phyloP scores from a whole-genome alignment of 495 filamentous ascomycete species.

The Astrothelium subdiscretum region DNA sequence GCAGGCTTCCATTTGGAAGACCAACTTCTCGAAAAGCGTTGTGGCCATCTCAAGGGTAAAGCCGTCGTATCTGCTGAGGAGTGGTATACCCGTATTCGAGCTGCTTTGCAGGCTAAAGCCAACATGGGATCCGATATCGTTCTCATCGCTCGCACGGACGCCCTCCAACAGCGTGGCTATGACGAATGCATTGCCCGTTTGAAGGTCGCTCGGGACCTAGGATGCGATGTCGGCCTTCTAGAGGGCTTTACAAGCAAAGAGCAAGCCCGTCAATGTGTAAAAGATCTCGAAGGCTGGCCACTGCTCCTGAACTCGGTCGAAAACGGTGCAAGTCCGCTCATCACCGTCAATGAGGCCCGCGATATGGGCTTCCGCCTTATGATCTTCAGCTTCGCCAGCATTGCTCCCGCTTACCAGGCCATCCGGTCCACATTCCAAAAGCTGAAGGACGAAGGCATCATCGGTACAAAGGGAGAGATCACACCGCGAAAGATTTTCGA shows the following conservation, averaged over 20 bases:
- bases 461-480: constrained; percentile 19
- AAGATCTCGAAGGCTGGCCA: constrained; percentile 46
- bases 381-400: constrained; percentile 32
- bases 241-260: constrained; percentile 50
- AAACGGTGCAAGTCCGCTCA: constrained; percentile 46
- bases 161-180: constrained; percentile 47
- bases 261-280: constrained; percentile 38
- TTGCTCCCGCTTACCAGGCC: constrained; percentile 18
- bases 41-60: constrained; percentile 38
- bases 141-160: constrained; percentile 59
- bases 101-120: constrained; percentile 32
- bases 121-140: constrained; percentile 46
- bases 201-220: constrained; percentile 41
- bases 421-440: constrained; percentile 10
- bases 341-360: constrained; percentile 44
- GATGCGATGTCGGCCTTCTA: constrained; percentile 55
- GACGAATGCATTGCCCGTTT: constrained; percentile 48
- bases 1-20: constrained; percentile 65
- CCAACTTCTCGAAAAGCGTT: constrained; percentile 51
- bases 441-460: constrained; percentile 20
- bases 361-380: constrained; percentile 54
- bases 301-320: constrained; percentile 54
- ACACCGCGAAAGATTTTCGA: constrained; percentile 41
- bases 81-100: constrained; percentile 44
- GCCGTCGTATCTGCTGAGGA: constrained; percentile 42